Evolutionary conservation across 1,284 basidiomycete genomes (phyloP).

Genomic region (Thelephora terrestris): DNA sequence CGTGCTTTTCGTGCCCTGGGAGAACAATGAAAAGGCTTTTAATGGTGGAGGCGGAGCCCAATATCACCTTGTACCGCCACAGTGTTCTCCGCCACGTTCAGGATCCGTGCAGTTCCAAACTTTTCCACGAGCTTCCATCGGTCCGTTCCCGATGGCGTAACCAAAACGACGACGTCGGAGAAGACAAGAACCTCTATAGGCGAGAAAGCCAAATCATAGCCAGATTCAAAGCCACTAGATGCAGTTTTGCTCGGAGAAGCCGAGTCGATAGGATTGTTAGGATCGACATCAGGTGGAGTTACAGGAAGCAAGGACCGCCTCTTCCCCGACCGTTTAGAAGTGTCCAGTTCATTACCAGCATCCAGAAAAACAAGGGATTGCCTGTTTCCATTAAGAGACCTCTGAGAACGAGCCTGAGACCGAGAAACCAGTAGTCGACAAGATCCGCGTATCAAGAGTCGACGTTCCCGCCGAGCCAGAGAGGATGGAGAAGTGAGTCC

Average conservation of each 20-base stretch:
- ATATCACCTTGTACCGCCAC: constrained; percentile 6
- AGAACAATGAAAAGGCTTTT: not conserved
- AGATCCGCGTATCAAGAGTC: constrained; percentile 58
- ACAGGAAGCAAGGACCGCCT: too few species aligned
- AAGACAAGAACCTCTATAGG: constrained; percentile 38
- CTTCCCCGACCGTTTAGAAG: not conserved
- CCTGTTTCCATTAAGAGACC: not conserved
- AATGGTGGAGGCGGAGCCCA: not conserved
- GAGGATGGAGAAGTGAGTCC: constrained; percentile 41
- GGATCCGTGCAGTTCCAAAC: constrained; percentile 45
- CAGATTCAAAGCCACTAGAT: too few species aligned
- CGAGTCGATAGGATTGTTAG: too few species aligned
- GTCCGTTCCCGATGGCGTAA: constrained; percentile 12
- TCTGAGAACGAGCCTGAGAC: not conserved
- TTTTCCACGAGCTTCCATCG: constrained; percentile 25
- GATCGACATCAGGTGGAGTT: too few species aligned
- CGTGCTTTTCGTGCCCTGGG: constrained; percentile 16
- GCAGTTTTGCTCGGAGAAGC: too few species aligned
- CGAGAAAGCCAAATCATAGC: not conserved
- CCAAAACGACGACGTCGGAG: constrained; percentile 40
- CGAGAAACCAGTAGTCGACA: constrained; percentile 12
- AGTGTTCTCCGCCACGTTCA: constrained; percentile 34
- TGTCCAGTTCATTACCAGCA: not conserved
- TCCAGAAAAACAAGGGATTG: not conserved
- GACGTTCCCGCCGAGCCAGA: constrained; percentile 61